Evolutionary conservation across 1,284 basidiomycete species (phyloP).

Genomic region (Malassezia nana): DNA sequence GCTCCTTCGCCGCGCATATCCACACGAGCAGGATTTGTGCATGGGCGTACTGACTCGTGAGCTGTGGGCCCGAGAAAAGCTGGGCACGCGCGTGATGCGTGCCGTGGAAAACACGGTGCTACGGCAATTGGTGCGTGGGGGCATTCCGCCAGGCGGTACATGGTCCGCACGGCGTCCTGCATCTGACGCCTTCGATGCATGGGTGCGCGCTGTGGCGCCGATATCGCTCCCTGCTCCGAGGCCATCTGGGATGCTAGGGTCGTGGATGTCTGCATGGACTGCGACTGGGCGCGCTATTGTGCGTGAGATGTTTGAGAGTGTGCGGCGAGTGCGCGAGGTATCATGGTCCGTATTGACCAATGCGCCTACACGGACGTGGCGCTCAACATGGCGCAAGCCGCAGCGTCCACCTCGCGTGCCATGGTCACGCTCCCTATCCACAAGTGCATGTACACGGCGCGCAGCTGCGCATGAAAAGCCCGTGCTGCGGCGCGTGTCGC

Average conservation of each 20-base stretch:
- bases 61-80: constrained; percentile 41
- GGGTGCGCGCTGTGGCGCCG: background rate
- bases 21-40: constrained; percentile 7
- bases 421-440: background rate
- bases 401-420: background rate
- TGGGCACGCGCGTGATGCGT: constrained; percentile 42
- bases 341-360: constrained; percentile 11
- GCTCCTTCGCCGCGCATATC: background rate
- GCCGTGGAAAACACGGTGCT: constrained; percentile 29
- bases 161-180: constrained; percentile 8
- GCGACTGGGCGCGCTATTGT: constrained; percentile 1
- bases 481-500: background rate
- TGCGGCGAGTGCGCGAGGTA: constrained; percentile 2
- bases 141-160: constrained; percentile 24
- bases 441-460: background rate
- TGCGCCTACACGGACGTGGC: constrained; percentile 4
- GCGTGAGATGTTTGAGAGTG: constrained; percentile 7
- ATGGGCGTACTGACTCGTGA: constrained; percentile 46
- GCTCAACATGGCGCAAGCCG: constrained; percentile 10
- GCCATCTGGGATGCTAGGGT: background rate
- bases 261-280: too few species aligned
- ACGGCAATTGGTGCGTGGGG: constrained; percentile 17
- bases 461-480: constrained; percentile 2
- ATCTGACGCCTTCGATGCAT: background rate
- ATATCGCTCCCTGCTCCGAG: background rate